Evolutionary conservation across 108 stramenopile genomes (phyloP).

Genomic region (Skeletonema tropicum): DNA sequence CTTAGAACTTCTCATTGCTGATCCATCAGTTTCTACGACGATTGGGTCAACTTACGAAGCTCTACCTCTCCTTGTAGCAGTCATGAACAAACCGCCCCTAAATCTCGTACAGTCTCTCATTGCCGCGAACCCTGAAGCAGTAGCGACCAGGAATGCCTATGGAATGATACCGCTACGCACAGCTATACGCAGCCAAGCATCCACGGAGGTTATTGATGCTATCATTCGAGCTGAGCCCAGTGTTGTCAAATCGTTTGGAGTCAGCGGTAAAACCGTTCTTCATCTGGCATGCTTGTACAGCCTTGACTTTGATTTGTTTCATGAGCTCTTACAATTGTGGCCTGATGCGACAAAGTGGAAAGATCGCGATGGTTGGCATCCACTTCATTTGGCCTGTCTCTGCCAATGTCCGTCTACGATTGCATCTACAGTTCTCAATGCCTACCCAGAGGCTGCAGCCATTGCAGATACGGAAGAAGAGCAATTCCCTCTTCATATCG

Average conservation of each 20-base stretch:
- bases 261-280: conserved; percentile 55
- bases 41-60: conserved; percentile 41
- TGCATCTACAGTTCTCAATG: conserved; percentile 39
- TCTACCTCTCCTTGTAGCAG: conserved; percentile 40
- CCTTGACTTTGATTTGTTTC: conserved; percentile 41
- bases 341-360: conserved; percentile 50
- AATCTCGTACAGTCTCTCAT: conserved; percentile 50
- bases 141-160: conserved; percentile 39
- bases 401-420: conserved; percentile 41
- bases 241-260: conserved; percentile 48
- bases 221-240: conserved; percentile 41
- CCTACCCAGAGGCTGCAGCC: conserved; percentile 52
- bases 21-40: conserved; percentile 34
- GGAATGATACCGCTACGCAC: conserved; percentile 58
- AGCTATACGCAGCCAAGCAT: conserved; percentile 48
- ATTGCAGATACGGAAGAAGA: conserved; percentile 40
- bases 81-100: conserved; percentile 55
- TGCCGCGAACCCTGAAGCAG: conserved; percentile 51
- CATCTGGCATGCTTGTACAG: conserved; percentile 44
- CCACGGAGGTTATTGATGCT: conserved; percentile 53
- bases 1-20: conserved; percentile 38
- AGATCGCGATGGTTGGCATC: conserved; percentile 53
- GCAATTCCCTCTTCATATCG: conserved; percentile 53
- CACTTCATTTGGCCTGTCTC: conserved; percentile 48
- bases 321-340: conserved; percentile 40